Conservation (phyloP, 1,284 basidiomycete species). For the Ganoderma sp. region DNA sequence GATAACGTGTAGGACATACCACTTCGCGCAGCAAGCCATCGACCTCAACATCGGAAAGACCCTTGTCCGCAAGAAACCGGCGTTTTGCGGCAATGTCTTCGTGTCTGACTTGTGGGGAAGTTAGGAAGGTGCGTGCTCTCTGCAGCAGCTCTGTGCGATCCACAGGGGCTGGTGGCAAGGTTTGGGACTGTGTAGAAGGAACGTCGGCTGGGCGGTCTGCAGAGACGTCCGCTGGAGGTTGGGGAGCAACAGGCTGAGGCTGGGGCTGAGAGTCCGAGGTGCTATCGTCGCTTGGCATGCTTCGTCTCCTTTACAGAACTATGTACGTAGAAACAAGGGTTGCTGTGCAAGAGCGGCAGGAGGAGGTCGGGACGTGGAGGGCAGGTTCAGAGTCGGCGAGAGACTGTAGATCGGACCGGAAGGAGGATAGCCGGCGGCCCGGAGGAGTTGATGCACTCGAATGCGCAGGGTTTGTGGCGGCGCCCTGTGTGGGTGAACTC, state of each 20-base stretch:
- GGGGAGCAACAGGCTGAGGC: background rate
- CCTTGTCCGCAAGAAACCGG: conserved; percentile 74
- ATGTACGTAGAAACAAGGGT: background rate
- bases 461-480: background rate
- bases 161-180: background rate
- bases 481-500: background rate
- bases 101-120: conserved; percentile 65
- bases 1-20: conserved; percentile 46
- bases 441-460: background rate
- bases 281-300: conserved; percentile 29
- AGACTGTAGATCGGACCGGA: background rate
- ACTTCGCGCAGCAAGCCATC: conserved; percentile 60
- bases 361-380: background rate
- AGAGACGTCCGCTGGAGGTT: conserved; percentile 3
- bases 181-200: conserved; percentile 14
- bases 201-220: conserved; percentile 17
- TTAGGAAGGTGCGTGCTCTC: conserved; percentile 66
- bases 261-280: conserved; percentile 3
- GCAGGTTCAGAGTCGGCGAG: background rate
- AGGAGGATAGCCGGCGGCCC: background rate
- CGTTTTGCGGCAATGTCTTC: conserved; percentile 65
- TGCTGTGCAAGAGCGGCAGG: background rate
- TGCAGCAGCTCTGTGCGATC: conserved; percentile 54
- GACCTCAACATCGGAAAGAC: conserved; percentile 66
- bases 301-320: background rate